Conservation (phyloP, 2,329 filamentous ascomycete species). For the Epichloe festucae region DNA sequence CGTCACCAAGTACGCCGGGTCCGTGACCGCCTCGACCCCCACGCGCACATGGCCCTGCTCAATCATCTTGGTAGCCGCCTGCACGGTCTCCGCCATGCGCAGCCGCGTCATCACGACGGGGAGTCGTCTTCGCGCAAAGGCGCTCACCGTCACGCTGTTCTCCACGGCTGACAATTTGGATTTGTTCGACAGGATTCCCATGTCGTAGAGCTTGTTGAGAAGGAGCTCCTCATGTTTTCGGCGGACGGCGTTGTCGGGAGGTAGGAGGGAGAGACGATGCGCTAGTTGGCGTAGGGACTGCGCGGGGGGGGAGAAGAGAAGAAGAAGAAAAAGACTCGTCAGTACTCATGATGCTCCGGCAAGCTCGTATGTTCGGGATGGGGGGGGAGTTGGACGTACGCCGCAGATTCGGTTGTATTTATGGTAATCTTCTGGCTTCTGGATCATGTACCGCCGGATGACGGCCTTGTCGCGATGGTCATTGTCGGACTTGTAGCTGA, state of each 20-base stretch:
- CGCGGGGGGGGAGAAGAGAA: constrained; percentile 11
- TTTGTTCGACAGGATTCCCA: constrained; percentile 68
- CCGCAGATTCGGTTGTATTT: constrained; percentile 55
- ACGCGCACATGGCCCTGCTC: constrained; percentile 91
- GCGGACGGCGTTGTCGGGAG: constrained; percentile 63
- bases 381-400: constrained; percentile 26
- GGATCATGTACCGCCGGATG: constrained; percentile 77
- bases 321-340: neutral
- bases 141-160: constrained; percentile 75
- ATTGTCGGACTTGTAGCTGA: constrained; percentile 82
- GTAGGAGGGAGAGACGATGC: constrained; percentile 74
- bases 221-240: constrained; percentile 76
- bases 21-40: constrained; percentile 79
- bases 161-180: constrained; percentile 78
- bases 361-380: neutral
- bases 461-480: constrained; percentile 72
- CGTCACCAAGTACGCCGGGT: constrained; percentile 80
- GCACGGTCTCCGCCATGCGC: constrained; percentile 83
- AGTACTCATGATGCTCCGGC: neutral
- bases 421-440: constrained; percentile 77
- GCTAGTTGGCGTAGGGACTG: constrained; percentile 80
- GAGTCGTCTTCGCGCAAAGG: constrained; percentile 71
- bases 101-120: constrained; percentile 84
- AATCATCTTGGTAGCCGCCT: constrained; percentile 73
- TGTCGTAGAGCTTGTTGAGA: constrained; percentile 83